Base-by-base conservation (phyloP, 345 rosid genomes). In the Murraya koenigii region DNA sequence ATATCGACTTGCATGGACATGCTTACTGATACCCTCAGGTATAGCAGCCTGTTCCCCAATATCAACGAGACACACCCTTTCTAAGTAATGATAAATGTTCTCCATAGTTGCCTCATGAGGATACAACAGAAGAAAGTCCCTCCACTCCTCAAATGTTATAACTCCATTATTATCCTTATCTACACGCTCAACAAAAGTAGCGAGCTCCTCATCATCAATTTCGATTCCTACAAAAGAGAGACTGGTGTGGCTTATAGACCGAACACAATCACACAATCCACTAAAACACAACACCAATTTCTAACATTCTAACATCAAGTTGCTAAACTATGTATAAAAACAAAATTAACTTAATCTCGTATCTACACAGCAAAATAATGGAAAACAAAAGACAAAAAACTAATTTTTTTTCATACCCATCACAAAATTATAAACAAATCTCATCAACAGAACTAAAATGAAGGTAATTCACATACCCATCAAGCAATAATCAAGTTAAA, bases 101-200 rank as follows among this genome's bases (percentile, higher is more conserved):
- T 93, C 97, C 17, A 94, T 90, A 25, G 98, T 93, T 59, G 98
- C 97, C 76, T 94, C 98, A n/a, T 94, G 98, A 26, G 97, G 98
- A 83, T 91, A 92, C 6, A 93, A 77, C 80, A 94, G 82, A 65
- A 94, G 97, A 85, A 94, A 94, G 83, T 94, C 98, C 74, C 97
- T 90, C 98, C 98, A 94, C 77, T 92, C 98, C 75, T 92, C 97
- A 78, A 94, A 94, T 49, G 97, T 87, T 76, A 94, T 94, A 60
- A 93, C 91, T 35, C 98, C 98, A 80, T 94, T 90, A 62, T 87
- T 93, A 79, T 91, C 98, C 90, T 94, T 91, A 63, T 92, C 96
- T 59, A 94, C 97, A 38, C 92, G 97, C 86, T 94, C 98, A 77
- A 94, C 96, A 87, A 94, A 94, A 44, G 78, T 88, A 14, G 93